These are phyloP conservation scores for Plasmodiophora brassicae DNA, from an alignment of 208 protist species.

Conservation along the genomic window DNA sequence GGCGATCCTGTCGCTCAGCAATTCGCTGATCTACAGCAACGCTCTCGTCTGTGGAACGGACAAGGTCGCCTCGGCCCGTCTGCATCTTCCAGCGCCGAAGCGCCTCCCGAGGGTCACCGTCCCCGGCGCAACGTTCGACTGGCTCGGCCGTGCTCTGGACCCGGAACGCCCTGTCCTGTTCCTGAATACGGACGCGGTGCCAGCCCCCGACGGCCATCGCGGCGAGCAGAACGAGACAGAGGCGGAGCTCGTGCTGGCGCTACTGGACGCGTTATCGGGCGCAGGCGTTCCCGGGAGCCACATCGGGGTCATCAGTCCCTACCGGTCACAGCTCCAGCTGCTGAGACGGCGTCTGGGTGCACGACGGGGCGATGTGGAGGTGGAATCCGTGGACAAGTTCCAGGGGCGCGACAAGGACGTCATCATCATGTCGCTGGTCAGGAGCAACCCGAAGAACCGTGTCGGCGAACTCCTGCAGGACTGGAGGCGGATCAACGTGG, in stretches of 20 bases:
- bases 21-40: constrained; percentile 45
- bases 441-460: not conserved
- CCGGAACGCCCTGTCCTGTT: constrained; percentile 6
- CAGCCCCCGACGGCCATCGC: not conserved
- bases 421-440: constrained; percentile 47
- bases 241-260: not conserved
- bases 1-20: constrained; percentile 47
- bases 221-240: not conserved
- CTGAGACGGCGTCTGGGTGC: not conserved
- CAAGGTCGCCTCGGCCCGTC: not conserved
- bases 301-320: constrained; percentile 52
- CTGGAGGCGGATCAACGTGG: constrained; percentile 80
- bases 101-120: not conserved
- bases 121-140: not conserved
- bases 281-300: not conserved
- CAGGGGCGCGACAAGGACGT: constrained; percentile 59
- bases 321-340: constrained; percentile 46
- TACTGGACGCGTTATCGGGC: constrained; percentile 29
- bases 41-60: constrained; percentile 33
- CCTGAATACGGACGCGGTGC: constrained; percentile 36
- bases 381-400: constrained; percentile 58
- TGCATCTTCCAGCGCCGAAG: not conserved
- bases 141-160: not conserved
- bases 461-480: constrained; percentile 52
- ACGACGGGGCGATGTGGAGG: not conserved